Conservation (phyloP, 768 basidiomycete species). For the Podaxis rugospora region DNA sequence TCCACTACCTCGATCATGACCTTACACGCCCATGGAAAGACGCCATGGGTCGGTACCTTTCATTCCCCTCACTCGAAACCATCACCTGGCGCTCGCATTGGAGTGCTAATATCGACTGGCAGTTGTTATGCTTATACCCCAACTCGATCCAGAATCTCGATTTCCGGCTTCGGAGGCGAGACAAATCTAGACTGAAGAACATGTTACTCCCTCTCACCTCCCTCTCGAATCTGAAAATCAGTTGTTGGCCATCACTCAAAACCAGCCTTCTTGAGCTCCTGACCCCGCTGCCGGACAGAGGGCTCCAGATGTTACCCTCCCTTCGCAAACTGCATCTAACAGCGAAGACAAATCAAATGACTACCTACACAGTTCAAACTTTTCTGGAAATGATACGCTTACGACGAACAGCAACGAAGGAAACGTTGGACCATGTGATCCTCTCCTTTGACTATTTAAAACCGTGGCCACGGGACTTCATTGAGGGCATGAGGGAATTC, state of each 20-base stretch:
- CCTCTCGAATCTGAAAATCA: neutral
- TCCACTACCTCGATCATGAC: neutral
- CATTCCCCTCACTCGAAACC: neutral
- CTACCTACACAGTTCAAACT: neutral
- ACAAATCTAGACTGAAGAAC: neutral
- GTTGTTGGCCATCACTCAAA: neutral
- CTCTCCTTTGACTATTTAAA: neutral
- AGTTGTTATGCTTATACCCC: neutral
- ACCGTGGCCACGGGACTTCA: neutral
- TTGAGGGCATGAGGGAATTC: neutral
- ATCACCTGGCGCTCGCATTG: neutral
- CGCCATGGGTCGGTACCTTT: neutral
- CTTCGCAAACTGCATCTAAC: neutral
- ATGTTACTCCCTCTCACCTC: neutral
- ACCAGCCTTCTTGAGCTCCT: neutral
- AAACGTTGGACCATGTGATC: neutral
- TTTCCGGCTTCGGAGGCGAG: neutral
- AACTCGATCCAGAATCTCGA: neutral
- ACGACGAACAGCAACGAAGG: neutral
- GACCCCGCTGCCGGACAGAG: neutral
- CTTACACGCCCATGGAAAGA: neutral
- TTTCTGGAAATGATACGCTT: neutral
- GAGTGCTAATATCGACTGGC: neutral
- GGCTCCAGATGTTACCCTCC: neutral
- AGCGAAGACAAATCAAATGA: neutral